phyloP scores from a whole-genome alignment of 192 early-diverging fungal species.

The Haplosporangium gracile region DNA sequence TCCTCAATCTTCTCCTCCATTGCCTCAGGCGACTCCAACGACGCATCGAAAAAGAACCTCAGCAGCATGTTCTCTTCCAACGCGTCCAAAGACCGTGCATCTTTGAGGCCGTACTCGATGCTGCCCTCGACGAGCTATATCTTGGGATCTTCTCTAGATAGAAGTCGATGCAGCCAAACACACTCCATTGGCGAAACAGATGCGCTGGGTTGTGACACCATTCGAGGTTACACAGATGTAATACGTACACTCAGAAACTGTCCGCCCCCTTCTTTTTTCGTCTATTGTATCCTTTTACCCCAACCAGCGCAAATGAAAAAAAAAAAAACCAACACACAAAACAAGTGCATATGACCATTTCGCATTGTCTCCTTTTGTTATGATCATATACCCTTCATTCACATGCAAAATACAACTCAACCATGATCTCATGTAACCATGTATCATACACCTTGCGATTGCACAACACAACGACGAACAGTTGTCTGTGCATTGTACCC shows the following conservation, averaged over 20 bases:
- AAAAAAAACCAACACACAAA: too few species aligned
- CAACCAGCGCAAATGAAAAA: not conserved
- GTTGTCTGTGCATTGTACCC: too few species aligned
- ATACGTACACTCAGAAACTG: not conserved
- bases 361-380: too few species aligned
- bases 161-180: slow-evolving; percentile 21
- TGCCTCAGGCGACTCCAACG: too few species aligned
- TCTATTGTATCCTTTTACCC: slow-evolving; percentile 6
- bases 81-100: not conserved
- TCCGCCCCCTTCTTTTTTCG: not conserved
- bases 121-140: slow-evolving; percentile 16
- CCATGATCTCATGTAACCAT: too few species aligned
- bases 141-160: not conserved
- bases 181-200: slow-evolving; percentile 17
- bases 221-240: slow-evolving; percentile 26
- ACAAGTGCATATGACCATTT: too few species aligned
- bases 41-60: not conserved
- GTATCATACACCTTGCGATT: too few species aligned
- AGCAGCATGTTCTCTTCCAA: too few species aligned
- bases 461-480: too few species aligned
- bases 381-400: too few species aligned
- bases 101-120: slow-evolving; percentile 9
- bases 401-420: too few species aligned
- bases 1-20: not conserved
- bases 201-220: slow-evolving; percentile 32